These are phyloP conservation scores for Periconia sp. DNA, from an alignment of 2,329 filamentous ascomycete species.

Conservation along the genomic window DNA sequence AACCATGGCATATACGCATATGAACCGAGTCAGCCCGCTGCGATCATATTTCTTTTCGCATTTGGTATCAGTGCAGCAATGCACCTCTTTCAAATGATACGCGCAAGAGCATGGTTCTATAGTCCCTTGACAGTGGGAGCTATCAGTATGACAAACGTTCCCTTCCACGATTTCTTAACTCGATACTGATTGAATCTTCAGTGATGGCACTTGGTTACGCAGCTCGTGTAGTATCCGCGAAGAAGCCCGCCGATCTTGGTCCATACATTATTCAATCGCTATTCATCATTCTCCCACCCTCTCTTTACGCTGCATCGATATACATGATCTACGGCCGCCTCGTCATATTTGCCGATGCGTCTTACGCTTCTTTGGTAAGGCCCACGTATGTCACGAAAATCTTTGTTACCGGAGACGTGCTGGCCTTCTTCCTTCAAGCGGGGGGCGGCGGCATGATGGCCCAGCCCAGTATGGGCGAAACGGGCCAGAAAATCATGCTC, in stretches of 20 bases:
- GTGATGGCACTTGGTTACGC: constrained; percentile 36
- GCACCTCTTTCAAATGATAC: not conserved
- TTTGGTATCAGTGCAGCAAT: not conserved
- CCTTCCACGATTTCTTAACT: not conserved
- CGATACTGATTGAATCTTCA: constrained; percentile 13
- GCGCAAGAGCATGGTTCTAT: not conserved
- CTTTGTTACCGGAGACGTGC: constrained; percentile 56
- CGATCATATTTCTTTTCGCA: not conserved
- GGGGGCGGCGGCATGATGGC: constrained; percentile 47
- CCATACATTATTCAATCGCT: constrained; percentile 45
- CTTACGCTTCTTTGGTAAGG: constrained; percentile 43
- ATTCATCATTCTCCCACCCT: constrained; percentile 45
- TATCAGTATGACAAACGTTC: not conserved
- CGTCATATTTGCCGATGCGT: constrained; percentile 40
- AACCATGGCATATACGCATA: not conserved
- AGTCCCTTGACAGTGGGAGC: not conserved
- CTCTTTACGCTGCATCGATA: constrained; percentile 47
- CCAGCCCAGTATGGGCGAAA: constrained; percentile 41
- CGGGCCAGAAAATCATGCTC: constrained; percentile 54
- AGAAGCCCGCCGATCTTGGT: constrained; percentile 32
- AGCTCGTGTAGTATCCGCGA: constrained; percentile 37
- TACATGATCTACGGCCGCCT: constrained; percentile 47
- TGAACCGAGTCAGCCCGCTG: not conserved
- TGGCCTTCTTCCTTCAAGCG: constrained; percentile 54
- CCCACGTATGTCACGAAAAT: constrained; percentile 51